Base-by-base conservation (phyloP, 1,284 basidiomycete species). In the Marasmius tenuissimus region DNA sequence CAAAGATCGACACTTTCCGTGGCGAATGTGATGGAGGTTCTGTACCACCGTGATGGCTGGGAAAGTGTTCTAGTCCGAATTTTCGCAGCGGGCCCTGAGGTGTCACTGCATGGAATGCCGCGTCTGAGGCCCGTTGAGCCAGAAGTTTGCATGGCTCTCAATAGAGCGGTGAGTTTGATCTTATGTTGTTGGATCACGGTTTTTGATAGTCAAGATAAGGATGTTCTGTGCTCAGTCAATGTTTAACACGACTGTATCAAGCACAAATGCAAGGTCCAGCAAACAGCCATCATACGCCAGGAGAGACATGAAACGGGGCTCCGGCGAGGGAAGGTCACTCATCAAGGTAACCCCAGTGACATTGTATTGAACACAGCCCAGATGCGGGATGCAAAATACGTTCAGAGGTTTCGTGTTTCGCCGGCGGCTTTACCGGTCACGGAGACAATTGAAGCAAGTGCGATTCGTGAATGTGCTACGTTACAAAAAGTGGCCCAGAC, bases 341-440 rank as follows among this genome's bases (percentile, higher is more conserved):
- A 60, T 48, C 6, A 10, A 7, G 52, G 52, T 4, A 27, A 42
- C 11, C 10, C 27, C 10, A 16, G n/a, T 9, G 59, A 60, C 39
- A 11, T 47, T 12, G 59, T 60, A 4, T 51, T 60, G 1, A 60
- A 60, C 40, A 60, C 59, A 4, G 52, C 52, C 1, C 59, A 60
- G 52, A 60, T 60, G 59, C 59, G 52, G 14, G 52, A 55, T 37
- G 59, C 59, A 1, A 60, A 55, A 53, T 55, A 55, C 52, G 4
- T 60, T 6, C 59, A 60, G 52, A 18, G n/a, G 3, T 51, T 51
- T 20, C 16, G 56, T 42, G 12, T 57, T 57, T 7, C 40, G 8
- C 16, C 22, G 10, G 16, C 14, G 20, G n/a, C n/a, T n/a, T n/a
- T 57, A 8, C 4, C 6, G 6, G 22, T 27, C 14, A 16, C 18